Conservation (phyloP, 176 grass and related monocot genomes). For the Pontederia paniculata region DNA sequence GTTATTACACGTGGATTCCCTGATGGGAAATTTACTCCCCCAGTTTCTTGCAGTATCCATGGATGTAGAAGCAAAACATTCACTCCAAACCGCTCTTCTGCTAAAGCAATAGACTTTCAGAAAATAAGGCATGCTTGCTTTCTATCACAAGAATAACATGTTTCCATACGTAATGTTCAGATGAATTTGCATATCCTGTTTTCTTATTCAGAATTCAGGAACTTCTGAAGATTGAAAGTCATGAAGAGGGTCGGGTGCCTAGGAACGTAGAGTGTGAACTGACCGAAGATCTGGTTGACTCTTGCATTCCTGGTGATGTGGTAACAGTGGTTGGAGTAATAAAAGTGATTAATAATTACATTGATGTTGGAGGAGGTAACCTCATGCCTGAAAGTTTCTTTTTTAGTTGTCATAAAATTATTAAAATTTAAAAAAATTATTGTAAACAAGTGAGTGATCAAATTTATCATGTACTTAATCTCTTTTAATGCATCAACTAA, state of each 20-base stretch:
- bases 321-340: slow-evolving; percentile 79
- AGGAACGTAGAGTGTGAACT: slow-evolving; percentile 83
- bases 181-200: slow-evolving; percentile 15
- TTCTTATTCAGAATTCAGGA: slow-evolving; percentile 59
- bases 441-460: too few species aligned
- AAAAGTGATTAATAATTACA: slow-evolving; percentile 84
- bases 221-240: slow-evolving; percentile 38
- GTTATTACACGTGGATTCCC: slow-evolving; percentile 27
- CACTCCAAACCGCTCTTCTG: slow-evolving; percentile 45
- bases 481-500: too few species aligned
- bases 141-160: background rate
- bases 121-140: slow-evolving; percentile 65
- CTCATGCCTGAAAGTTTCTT: background rate
- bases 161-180: slow-evolving; percentile 15
- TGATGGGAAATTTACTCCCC: slow-evolving; percentile 86
- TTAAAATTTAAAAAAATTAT: too few species aligned
- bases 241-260: slow-evolving; percentile 78
- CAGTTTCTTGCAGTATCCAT: slow-evolving; percentile 40
- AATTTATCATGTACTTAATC: too few species aligned
- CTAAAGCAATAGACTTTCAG: slow-evolving; percentile 82
- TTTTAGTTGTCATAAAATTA: background rate
- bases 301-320: slow-evolving; percentile 86
- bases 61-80: slow-evolving; percentile 85
- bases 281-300: slow-evolving; percentile 89
- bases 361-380: slow-evolving; percentile 87